Evolutionary conservation across 306 rosid species (phyloP), one percentile per base, ranked within the genome.

Genomic region (Begonia loranthoides): DNA sequence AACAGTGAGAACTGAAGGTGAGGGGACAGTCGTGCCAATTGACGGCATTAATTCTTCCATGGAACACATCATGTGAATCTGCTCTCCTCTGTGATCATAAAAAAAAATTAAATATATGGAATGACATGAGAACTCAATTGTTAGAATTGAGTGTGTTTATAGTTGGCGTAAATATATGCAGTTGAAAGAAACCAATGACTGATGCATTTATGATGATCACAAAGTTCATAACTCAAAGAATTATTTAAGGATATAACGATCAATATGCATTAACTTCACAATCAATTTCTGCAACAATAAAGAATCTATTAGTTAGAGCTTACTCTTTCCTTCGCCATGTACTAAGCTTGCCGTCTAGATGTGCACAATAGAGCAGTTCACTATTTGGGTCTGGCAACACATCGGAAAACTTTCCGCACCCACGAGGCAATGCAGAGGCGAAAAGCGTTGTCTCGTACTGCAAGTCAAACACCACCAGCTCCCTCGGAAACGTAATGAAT

Each of bases 31-130:
- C 70, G 94, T 83, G 63, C 96, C 94, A 43, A 87, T 64, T 45
- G 93, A 86, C 50, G 99, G 99, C 83, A 92, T 79, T 73, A 92
- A 62, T 70, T 92, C 99, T 67, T 92, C 99, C 82, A 80, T 59
- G 28, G 93, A 76, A 66, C 80, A 78, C 94, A 92, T 76, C 57
- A 55, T 17, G 67, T 78, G 99, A 56, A 67, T 84, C 76, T 92
- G 99, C 57, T 80, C 93, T 67, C 79, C 88, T 52, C 96, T 92
- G 88, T 56, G 54, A 70, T 52, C 44, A 64, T 49, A 69, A 39
- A 60, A 51, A 60, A 51, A 63, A 52, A 50, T 41, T 72, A 66
- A 28, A 28, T 28, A 28, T 28, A 28, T 28, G 36, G 3, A 28
- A 28, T 7, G 47, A 43, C n/a, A 10, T 43, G 5, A 43, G 47